phyloP scores from a whole-genome alignment of 371 early-diverging fungal species.

The Circinella umbellata region DNA sequence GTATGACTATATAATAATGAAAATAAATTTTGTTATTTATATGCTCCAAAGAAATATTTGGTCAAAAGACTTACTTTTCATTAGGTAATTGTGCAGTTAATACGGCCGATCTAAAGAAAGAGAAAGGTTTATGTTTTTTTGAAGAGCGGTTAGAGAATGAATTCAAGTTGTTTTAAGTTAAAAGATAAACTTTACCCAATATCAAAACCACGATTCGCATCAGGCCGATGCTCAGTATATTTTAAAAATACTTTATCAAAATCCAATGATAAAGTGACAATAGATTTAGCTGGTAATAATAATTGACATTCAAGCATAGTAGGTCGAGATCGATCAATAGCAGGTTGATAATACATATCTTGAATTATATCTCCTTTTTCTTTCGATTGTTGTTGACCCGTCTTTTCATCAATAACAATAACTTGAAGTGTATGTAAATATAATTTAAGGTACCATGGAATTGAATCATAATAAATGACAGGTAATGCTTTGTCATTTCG shows the following conservation, averaged over 20 bases:
- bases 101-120: slow-evolving; percentile 38
- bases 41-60: no score
- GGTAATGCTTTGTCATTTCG: slow-evolving; percentile 46
- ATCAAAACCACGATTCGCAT: slow-evolving; percentile 95
- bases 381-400: not conserved
- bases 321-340: slow-evolving; percentile 82
- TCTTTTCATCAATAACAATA: slow-evolving; percentile 22
- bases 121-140: slow-evolving; percentile 11
- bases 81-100: slow-evolving; percentile 37
- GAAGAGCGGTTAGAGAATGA: no score
- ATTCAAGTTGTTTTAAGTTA: no score
- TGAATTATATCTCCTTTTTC: slow-evolving; percentile 46
- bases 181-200: slow-evolving; percentile 59
- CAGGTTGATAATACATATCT: slow-evolving; percentile 70
- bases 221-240: slow-evolving; percentile 96
- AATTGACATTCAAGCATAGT: slow-evolving; percentile 79
- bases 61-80: slow-evolving; percentile 4
- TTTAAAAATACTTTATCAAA: slow-evolving; percentile 91
- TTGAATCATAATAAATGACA: slow-evolving; percentile 73
- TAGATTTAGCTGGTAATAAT: slow-evolving; percentile 69
- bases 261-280: slow-evolving; percentile 68
- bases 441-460: slow-evolving; percentile 93
- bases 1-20: slow-evolving; percentile 15
- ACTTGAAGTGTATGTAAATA: slow-evolving; percentile 87
- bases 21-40: no score